Percentiles rank a stretch among this genome's conserved stretches.
These are phyloP conservation scores for Pezicula radicicola DNA, from an alignment of 2,329 filamentous ascomycete genomes.

Conservation along the genomic window DNA sequence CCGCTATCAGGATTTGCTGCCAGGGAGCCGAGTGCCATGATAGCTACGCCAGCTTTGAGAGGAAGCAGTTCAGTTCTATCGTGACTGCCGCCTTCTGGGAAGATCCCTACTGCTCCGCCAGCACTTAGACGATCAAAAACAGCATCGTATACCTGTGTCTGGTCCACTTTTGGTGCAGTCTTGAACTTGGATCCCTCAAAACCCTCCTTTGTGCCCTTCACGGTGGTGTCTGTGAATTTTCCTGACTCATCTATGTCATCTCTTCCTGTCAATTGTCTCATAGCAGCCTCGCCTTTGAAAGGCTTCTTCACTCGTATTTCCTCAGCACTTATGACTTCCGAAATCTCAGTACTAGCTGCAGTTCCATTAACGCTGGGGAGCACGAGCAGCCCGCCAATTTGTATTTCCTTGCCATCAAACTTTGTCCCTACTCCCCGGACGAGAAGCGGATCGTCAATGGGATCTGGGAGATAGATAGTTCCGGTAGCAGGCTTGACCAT, in stretches of 20 bases:
- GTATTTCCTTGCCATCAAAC: conserved; percentile 70
- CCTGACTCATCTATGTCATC: conserved; percentile 68
- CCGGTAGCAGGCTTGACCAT: conserved; percentile 76
- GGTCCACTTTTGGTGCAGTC: conserved; percentile 88
- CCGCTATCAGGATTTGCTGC: conserved; percentile 83
- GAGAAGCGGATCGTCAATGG: conserved; percentile 77
- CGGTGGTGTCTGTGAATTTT: conserved; percentile 53
- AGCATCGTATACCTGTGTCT: conserved; percentile 88
- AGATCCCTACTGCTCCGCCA: conserved; percentile 92
- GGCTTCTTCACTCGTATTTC: conserved; percentile 85
- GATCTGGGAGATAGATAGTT: conserved; percentile 84
- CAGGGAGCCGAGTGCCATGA: conserved; percentile 92
- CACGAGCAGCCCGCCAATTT: conserved; percentile 80
- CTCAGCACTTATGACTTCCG: conserved; percentile 74
- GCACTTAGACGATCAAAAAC: conserved; percentile 81
- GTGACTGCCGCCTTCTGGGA: conserved; percentile 94
- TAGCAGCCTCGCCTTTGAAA: conserved; percentile 72
- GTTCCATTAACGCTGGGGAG: conserved; percentile 79
- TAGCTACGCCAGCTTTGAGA: conserved; percentile 92
- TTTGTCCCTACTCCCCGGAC: conserved; percentile 78
- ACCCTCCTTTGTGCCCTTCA: conserved; percentile 52
- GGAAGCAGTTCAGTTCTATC: conserved; percentile 89
- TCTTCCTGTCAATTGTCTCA: conserved; percentile 79
- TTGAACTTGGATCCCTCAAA: conserved; percentile 82
- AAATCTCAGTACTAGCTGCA: conserved; percentile 78